Base-by-base conservation (phyloP, 164 flowering plant species). In the Warburgia ugandensis region DNA sequence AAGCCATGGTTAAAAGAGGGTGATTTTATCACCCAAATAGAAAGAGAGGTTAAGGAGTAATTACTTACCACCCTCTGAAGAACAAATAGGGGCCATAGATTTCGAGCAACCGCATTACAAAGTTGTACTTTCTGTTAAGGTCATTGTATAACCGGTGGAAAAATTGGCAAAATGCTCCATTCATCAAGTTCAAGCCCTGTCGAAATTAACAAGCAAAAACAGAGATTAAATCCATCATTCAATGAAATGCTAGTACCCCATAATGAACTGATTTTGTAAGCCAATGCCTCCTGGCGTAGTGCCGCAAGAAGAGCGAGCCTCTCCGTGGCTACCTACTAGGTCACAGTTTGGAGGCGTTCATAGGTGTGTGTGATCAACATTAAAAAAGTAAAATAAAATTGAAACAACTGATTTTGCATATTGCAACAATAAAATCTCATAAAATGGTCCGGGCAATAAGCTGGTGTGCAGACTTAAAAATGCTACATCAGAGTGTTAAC, bases 51-150 rank as follows among this genome's bases (percentile, higher is more conserved):
- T n/a, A 19, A 10, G 12, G 5, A 7, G 11, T 17, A 17, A 12
- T 7, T n/a, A 6, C 79, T 0, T 69, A 83, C 87, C 57, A 28
- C 38, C 78, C 87, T 36, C 58, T 44, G 60, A 75, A 78, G 69
- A 79, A 79, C 53, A 77, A 48, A 54, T 79, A 82, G 5, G 87
- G 80, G 20, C 59, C 50, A 53, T 79, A 81, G 14, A 84, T 69
- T 1, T 81, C 83, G 1, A 68, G 66, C 48, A 81, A 33, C 30
- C 77, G 66, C 66, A 74, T 45, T 29, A 69, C 74, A 2, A 56
- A 29, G 0, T 62, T 74, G 49, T 75, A 65, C 67, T 75, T 74
- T 7, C 77, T 48, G 7, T 52, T 61, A 3, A 74, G 63, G 28
- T 77, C 59, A 2, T 23, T 19, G 35, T 65, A 74, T 12, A 14